A percentile compares a stretch with the other conserved stretches of the same genome.
phyloP scores from a whole-genome alignment of 2,329 filamentous ascomycete species.

The Curvularia eragrostidis region DNA sequence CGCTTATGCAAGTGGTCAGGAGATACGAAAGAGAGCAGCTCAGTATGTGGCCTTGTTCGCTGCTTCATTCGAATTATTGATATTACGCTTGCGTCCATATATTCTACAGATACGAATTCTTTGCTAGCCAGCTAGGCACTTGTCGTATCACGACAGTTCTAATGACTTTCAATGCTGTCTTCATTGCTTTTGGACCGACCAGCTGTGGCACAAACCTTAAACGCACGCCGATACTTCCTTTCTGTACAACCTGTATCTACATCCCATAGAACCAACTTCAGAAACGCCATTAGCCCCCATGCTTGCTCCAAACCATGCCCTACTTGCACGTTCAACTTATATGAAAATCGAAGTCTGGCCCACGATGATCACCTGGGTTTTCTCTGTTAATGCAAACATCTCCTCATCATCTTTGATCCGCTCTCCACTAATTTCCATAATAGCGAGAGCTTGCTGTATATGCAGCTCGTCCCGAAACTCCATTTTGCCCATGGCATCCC shows the following conservation, averaged over 20 bases:
- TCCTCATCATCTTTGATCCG: slow-evolving; percentile 33
- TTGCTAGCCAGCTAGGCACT: neutral
- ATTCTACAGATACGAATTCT: neutral
- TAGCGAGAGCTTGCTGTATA: slow-evolving; percentile 30
- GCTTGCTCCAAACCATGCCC: neutral
- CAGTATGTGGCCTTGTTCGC: neutral
- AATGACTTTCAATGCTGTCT: neutral
- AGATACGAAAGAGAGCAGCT: neutral
- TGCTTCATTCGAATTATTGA: neutral
- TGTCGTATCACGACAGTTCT: neutral
- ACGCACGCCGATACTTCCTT: neutral
- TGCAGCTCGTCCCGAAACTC: slow-evolving; percentile 34
- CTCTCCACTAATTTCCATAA: slow-evolving; percentile 22
- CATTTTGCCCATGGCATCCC: slow-evolving; percentile 32
- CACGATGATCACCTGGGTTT: slow-evolving; percentile 22
- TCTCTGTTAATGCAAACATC: slow-evolving; percentile 23
- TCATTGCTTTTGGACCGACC: neutral
- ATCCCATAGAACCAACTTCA: neutral
- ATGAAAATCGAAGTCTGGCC: slow-evolving; percentile 12
- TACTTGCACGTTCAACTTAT: neutral
- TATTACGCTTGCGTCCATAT: neutral
- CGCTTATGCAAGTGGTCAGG: neutral
- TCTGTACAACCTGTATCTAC: neutral
- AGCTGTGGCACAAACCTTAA: neutral
- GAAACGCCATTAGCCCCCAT: neutral